Base-by-base conservation (phyloP, 106 monocot genomes). In the Allium sativum region DNA sequence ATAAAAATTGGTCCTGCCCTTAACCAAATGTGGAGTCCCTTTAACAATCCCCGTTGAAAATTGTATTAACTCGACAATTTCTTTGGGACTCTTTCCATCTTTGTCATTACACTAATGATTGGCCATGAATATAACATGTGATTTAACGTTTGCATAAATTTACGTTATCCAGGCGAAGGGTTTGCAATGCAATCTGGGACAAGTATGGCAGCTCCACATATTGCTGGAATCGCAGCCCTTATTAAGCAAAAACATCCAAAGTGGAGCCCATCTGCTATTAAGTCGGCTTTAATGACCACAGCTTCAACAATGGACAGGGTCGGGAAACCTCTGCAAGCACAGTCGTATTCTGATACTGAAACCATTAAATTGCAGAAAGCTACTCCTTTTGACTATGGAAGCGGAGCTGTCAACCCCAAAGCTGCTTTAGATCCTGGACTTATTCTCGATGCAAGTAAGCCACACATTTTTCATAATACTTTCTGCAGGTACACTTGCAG, bases 121-220 rank as follows among this genome's bases (percentile, higher is more conserved):
- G 31, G 31, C 31, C 22, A 31, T 31, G 31, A 31, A 31, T 31
- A 31, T 31, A 31, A 31, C 31, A 5, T 31, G 31, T 31, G 31
- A 31, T 31, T 31, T 5, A 31, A 31, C 31, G 1, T 31, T 31
- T 5, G 5, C 31, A 31, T 31, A 31, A 31, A 31, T 31, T 31
- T 31, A 31, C 5, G 31, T 31, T 31, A 31, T 31, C 58, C 81
- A 95, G 94, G 94, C 9, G 90, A 90, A 76, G 83, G 81, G 21
- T 95, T 95, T 75, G 94, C 94, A 16, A 86, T 95, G 94, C 56
- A 86, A 54, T 95, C 94, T 65, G 94, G 94, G n/a, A 95, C 94
- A 8, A 95, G 94, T 45, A 95, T 95, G 94, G 90, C 94, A 58
- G 86, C 94, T 46, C 94, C 94, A 13, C 94, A 95, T 59, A 95